Evolutionary conservation across 2,329 filamentous ascomycete genomes (phyloP), one percentile per base, ranked within the genome.

Genomic region (Stemphylium beticola): DNA sequence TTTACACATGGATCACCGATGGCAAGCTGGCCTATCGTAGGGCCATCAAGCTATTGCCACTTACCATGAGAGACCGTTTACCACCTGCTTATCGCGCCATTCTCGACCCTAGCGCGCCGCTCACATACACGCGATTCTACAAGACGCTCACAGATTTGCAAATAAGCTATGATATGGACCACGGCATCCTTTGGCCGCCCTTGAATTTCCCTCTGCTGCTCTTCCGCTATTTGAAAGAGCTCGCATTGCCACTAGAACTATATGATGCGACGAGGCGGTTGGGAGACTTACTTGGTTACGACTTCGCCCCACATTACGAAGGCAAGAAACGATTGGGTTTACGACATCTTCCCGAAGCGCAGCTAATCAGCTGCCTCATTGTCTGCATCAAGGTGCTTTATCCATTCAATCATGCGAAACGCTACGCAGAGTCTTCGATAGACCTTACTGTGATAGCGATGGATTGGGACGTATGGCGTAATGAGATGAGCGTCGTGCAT

Each of bases 351-450:
- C 80, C 95, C 0, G 95, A 98, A 67, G 79, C 90, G 5, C 84
- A 90, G 38, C 77, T 97, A 1, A 80, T 92, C 50, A 82, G 87
- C 4, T 78, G 91, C 3, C 74, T 96, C 3, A 79, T 96, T 2
- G 81, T 96, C 12, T 86, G 89, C 4, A 86, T 89, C 3, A 97
- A 97, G 66, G 74, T 96, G 2, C 80, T 89, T 17, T 92, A 91
- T 65, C 91, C 93, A 0, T 85, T 96, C 39, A 86, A 91, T 65
- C 77, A 79, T 18, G 66, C 81, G 11, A 73, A 79, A 47, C 79
- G 87, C 37, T 78, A 80, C 61, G 83, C 82, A 7, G 74, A 69
- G 32, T 80, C 78, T 15, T 61, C 77, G 12, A 76, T 78, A 9
- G 87, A 91, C 53, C 83, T 86, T 1, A 80, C 85, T 12, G 79